Base-by-base conservation (phyloP, 2,329 filamentous ascomycete species). In the Bisporella sp. region DNA sequence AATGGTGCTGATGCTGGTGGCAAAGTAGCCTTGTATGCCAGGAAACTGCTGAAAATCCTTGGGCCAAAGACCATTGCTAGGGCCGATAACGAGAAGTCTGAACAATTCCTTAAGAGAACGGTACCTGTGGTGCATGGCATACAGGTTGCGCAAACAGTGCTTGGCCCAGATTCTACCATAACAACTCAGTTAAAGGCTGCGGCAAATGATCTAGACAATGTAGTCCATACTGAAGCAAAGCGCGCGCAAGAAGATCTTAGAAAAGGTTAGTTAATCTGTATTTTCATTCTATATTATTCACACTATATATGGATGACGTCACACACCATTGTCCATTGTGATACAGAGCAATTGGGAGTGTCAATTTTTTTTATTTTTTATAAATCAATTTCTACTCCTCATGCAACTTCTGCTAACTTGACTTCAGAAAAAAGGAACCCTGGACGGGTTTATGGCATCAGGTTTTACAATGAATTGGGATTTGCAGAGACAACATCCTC, bases 91-190 rank as follows among this genome's bases (percentile, higher is more conserved):
- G 6, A 8, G 4, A 2, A 4, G 11, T 9, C 49, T n/a, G 47
- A 56, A 43, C 5, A 43, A 13, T 45, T 41, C 21, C 50, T 73
- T 28, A 59, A 63, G 44, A 59, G 65, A 35, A 55, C 65, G 29
- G 50, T 69, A 4, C 66, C 68, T n/a, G 54, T 72, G 12, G 63
- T 68, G 50, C 67, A 70, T 50, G 71, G 67, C n/a, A 64, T 74
- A 54, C 64, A 64, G 42, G 49, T 69, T 47, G 68, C 70, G 4
- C 55, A 69, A 47, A 54, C 63, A 49, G 59, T 73, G 11, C 50
- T 63, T 40, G 54, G 47, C n/a, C 42, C 53, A 30, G 33, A 29
- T 21, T 54, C 58, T 21, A 49, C 54, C 29, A 39, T 52, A 4
- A 48, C 48, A 11, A 41, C 47, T 13, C 39, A 51, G 41, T 32